Percentiles rank a stretch among this genome's conserved stretches.
phyloP scores from a whole-genome alignment of 1,284 basidiomycete genomes.

The Sphagnurus paluster region DNA sequence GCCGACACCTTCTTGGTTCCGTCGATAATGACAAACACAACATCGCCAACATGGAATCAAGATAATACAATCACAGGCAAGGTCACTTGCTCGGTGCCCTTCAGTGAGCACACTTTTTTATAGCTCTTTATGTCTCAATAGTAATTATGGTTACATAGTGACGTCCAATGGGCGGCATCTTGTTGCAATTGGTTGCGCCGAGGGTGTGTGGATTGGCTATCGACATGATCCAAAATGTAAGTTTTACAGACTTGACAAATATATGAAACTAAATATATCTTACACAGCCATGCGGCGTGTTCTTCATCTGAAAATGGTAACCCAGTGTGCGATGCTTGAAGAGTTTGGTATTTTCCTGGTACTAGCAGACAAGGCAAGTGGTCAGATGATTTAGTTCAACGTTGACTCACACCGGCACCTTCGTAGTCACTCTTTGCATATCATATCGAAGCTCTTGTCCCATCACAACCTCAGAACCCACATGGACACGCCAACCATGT shows the following conservation, averaged over 20 bases:
- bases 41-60: constrained; percentile 54
- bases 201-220: constrained; percentile 97
- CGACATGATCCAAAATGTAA: constrained; percentile 82
- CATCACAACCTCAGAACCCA: constrained; percentile 67
- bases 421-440: constrained; percentile 78
- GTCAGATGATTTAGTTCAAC: constrained; percentile 18
- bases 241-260: constrained; percentile 34
- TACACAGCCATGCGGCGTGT: constrained; percentile 87
- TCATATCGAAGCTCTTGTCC: constrained; percentile 94
- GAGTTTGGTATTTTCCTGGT: constrained; percentile 96
- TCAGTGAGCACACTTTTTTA: constrained; percentile 56
- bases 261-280: constrained; percentile 1
- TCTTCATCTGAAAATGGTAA: constrained; percentile 88
- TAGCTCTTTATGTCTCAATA: neutral
- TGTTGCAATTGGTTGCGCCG: constrained; percentile 91
- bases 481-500: constrained; percentile 55
- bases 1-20: constrained; percentile 83
- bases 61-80: constrained; percentile 82
- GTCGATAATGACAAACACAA: constrained; percentile 50
- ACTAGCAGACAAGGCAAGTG: constrained; percentile 83
- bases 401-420: neutral
- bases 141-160: constrained; percentile 40
- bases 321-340: constrained; percentile 92
- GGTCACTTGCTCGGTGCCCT: constrained; percentile 92
- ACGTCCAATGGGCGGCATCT: constrained; percentile 83